phyloP scores from a whole-genome alignment of 768 basidiomycete genomes.

The Austroboletus eburneus region DNA sequence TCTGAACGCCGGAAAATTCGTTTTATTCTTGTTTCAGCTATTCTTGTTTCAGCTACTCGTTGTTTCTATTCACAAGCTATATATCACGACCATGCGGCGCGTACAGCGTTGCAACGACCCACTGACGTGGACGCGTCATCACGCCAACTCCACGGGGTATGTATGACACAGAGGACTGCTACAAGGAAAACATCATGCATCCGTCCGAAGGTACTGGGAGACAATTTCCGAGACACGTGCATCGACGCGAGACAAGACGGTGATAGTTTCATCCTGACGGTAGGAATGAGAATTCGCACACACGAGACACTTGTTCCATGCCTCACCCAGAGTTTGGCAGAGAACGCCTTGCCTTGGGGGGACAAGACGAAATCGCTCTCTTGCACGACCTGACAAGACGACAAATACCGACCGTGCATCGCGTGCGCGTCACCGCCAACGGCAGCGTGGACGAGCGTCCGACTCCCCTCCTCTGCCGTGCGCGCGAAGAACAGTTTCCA shows the following conservation, averaged over 20 bases:
- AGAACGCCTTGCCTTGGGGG: constrained; percentile 23
- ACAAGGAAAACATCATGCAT: background rate
- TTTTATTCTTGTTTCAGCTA: background rate
- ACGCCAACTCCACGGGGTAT: background rate
- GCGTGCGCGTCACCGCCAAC: constrained; percentile 13
- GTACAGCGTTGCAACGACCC: background rate
- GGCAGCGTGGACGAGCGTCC: constrained; percentile 29
- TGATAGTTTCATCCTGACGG: constrained; percentile 13
- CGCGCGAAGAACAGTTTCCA: constrained; percentile 16
- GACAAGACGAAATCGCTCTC: constrained; percentile 28
- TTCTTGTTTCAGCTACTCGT: background rate
- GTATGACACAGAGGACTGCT: too few relatives aligned
- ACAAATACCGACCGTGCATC: constrained; percentile 27
- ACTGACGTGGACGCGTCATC: background rate
- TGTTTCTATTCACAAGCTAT: background rate
- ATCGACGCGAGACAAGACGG: constrained; percentile 13
- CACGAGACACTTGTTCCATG: background rate
- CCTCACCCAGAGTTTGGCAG: constrained; percentile 30
- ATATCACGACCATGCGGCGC: background rate
- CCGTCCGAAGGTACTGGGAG: constrained; percentile 5
- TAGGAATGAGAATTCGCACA: background rate
- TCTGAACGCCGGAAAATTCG: too few relatives aligned
- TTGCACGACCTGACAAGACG: constrained; percentile 17
- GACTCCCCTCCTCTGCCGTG: constrained; percentile 30
- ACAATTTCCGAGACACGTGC: constrained; percentile 14